Evolutionary conservation across 768 basidiomycete species (phyloP), one percentile per base, ranked within the genome.

Genomic region (Naganishia kalamii): DNA sequence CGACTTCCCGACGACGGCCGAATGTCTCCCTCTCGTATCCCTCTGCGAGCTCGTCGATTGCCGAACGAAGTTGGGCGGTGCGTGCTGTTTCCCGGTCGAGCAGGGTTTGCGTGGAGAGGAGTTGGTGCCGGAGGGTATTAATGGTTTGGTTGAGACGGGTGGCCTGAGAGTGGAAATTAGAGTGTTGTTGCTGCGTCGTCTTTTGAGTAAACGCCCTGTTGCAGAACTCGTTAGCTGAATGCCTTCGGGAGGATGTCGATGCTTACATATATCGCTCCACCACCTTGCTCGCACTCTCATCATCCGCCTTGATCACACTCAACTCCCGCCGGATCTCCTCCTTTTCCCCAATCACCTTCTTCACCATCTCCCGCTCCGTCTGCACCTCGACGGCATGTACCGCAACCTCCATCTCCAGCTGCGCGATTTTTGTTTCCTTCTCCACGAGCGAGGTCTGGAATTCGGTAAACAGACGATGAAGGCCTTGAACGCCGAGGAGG

Each of bases 231-330:
- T 29, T n/a, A 10, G 23, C 23, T 35, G 21, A 37, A 6, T 25
- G 13, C 33, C 8, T n/a, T n/a, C n/a, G n/a, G n/a, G n/a, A n/a
- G n/a, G n/a, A n/a, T n/a, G n/a, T n/a, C n/a, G n/a, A n/a, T n/a
- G n/a, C 70, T 60, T 25, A 70, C 78, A 79, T 79, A 63, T 79
- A 79, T 30, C 78, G 37, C 70, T 78, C 78, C n/a, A 79, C 76
- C 23, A 79, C 77, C 15, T 67, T 72, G 8, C 73, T 71, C 0
- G 78, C 78, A 29, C 71, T 68, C 0, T 64, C 66, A 59, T 79
- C 77, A 37, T 78, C 75, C 4, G 70, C 71, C 23, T 61, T 66
- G 15, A 74, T 71, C 25, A 68, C 37, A 12, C 71, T 70, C 8
- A 70, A 61, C 62, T 65, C 63, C 27, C 32, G 17, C 32, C 71